Evolutionary conservation across 1,284 basidiomycete genomes (phyloP), one percentile per base, ranked within the genome.

Genomic region (Cutaneotrichosporon cyanovorans): DNA sequence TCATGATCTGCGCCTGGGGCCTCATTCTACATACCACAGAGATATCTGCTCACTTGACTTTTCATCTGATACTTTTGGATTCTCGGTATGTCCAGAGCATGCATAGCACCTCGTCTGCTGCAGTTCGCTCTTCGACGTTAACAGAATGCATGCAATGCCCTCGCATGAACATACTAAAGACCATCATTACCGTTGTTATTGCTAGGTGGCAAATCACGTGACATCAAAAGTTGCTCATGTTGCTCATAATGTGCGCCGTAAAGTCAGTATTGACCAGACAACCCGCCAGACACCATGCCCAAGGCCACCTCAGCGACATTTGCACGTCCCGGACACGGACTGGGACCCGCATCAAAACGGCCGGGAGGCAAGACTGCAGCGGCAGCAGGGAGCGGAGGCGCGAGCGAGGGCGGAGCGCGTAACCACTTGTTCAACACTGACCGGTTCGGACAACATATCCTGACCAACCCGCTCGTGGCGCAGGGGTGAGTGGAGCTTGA

Each of bases 351-450:
- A 0, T 57, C 57, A 10, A 39, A 47, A 20, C 51, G 63, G 18
- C 65, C 69, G 5, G 53, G 52, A n/a, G 53, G 53, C 37, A 63
- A 61, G 37, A 60, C 58, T 43, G 64, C 64, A 10, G 62, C 61
- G 39, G 54, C 56, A 2, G 1, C 52, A 50, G 8, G 48, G n/a
- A 50, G 49, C 40, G 0, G 44, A 35, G 41, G 35, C 6, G 19
- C 34, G 28, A 76, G 79, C 67, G 73, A 78, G 20, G 74, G 71
- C 37, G 71, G 68, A 40, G 69, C 62, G n/a, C 61, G 68, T 39
- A 90, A 90, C 66, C 88, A 88, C 4, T 80, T 91, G 55, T 92
- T 92, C 76, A 92, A 95, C 63, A 93, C 89, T 6, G 86, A 89
- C 60, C 78, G 85, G 54, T 95, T 96, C 61, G 92, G 92, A 25